Conservation (phyloP, 352 stramenopile genomes). For the Globisporangium middletonii region DNA sequence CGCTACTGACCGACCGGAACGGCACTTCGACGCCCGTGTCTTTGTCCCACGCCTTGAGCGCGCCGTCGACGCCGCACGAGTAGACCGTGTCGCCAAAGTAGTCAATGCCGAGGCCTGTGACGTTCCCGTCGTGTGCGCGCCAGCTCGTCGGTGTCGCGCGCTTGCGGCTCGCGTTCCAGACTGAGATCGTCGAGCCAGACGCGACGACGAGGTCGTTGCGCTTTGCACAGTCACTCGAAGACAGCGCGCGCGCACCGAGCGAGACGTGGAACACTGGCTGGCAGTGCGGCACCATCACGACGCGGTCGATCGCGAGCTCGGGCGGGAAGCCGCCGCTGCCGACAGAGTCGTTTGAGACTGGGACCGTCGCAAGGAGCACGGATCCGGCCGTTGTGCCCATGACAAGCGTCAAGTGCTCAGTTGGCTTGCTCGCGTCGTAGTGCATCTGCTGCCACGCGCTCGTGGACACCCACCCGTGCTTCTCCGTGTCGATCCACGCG, state of each 20-base stretch:
- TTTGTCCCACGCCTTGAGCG: conserved; percentile 60
- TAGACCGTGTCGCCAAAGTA: conserved; percentile 66
- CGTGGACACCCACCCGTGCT: conserved; percentile 60
- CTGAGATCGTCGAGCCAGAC: conserved; percentile 58
- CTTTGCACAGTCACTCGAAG: conserved; percentile 38
- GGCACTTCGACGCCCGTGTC: conserved; percentile 22
- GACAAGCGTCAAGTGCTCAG: conserved; percentile 27
- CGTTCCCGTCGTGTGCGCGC: conserved; percentile 65
- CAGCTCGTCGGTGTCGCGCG: conserved; percentile 25
- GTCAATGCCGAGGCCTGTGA: conserved; percentile 51
- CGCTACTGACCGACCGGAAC: conserved; percentile 4
- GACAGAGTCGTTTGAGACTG: conserved; percentile 11
- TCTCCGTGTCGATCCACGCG: conserved; percentile 57
- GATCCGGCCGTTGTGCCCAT: conserved; percentile 61
- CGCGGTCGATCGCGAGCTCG: conserved; percentile 34
- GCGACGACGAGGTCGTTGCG: conserved; percentile 52
- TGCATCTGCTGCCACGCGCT: conserved; percentile 70
- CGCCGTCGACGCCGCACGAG: conserved; percentile 53
- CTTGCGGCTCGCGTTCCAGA: conserved; percentile 66
- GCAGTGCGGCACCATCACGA: conserved; percentile 44
- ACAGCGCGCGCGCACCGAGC: conserved; percentile 25
- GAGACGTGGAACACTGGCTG: conserved; percentile 58
- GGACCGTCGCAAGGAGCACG: conserved; percentile 41
- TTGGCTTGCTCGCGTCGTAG: conserved; percentile 13
- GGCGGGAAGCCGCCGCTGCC: conserved; percentile 2